Evolutionary conservation across 805 yeast genomes (phyloP).

Genomic region (Osmozyma mogii): DNA sequence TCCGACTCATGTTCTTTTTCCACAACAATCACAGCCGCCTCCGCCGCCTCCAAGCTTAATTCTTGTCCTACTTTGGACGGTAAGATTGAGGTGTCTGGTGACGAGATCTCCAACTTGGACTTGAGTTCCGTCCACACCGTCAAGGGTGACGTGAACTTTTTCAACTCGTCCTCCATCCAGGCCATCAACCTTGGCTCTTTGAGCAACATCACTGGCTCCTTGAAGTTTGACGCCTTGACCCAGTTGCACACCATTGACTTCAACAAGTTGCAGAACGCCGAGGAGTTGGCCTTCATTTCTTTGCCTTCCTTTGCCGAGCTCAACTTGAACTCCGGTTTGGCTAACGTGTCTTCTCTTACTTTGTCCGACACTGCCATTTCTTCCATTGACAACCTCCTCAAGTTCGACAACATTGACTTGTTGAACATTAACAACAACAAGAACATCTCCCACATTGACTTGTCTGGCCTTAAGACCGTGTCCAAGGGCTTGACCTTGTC

Average conservation of each 20-base stretch:
- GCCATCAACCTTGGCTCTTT: conserved; percentile 23
- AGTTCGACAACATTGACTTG: conserved; percentile 22
- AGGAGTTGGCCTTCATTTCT: conserved; percentile 27
- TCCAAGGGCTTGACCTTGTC: conserved; percentile 28
- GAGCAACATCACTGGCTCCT: conserved; percentile 27
- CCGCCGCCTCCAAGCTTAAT: conserved; percentile 24
- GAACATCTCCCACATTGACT: conserved; percentile 29
- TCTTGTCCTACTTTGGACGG: conserved; percentile 38
- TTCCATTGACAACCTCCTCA: conserved; percentile 24
- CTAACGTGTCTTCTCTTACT: conserved; percentile 24
- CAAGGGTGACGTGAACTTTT: conserved; percentile 24
- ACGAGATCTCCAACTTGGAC: conserved; percentile 21
- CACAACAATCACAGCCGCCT: conserved; percentile 32
- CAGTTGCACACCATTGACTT: conserved; percentile 32
- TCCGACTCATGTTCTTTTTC: conserved; percentile 29
- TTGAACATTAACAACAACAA: conserved; percentile 38
- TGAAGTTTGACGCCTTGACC: conserved; percentile 29
- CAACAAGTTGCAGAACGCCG: conserved; percentile 20
- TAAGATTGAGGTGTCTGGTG: conserved; percentile 29
- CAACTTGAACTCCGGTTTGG: conserved; percentile 29
- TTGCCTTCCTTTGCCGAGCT: conserved; percentile 35
- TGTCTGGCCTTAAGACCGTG: conserved; percentile 24
- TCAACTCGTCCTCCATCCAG: conserved; percentile 33
- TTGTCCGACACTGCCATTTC: conserved; percentile 36
- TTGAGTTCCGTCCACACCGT: conserved; percentile 22